phyloP scores from a whole-genome alignment of 1,139 yeast species.

The Suhomyces terraborum region DNA sequence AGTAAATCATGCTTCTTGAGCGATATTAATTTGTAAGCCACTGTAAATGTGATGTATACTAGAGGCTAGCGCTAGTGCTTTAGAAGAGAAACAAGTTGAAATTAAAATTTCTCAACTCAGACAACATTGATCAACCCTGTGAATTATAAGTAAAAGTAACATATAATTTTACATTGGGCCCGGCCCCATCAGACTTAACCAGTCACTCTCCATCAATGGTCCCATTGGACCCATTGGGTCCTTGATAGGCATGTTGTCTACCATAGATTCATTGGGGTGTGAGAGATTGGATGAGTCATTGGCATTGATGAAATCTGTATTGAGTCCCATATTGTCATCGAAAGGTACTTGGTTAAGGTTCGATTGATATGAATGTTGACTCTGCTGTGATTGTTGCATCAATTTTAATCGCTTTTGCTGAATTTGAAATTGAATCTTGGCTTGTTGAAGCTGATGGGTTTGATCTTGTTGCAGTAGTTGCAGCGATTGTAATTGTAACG shows the following conservation, averaged over 20 bases:
- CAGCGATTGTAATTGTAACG: background rate
- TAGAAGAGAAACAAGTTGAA: too few relatives aligned
- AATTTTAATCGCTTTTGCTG: conserved; percentile 20
- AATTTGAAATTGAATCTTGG: conserved; percentile 18
- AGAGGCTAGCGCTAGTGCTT: too few relatives aligned
- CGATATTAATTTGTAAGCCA: too few relatives aligned
- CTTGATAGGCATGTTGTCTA: conserved; percentile 9
- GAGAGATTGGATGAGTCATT: background rate
- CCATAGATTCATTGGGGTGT: background rate
- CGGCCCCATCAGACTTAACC: conserved; percentile 42
- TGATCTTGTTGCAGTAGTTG: background rate
- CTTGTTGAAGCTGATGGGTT: conserved; percentile 14
- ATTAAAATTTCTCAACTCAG: too few relatives aligned
- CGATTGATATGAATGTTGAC: background rate
- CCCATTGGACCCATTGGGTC: conserved; percentile 12
- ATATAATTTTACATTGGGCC: conserved; percentile 18
- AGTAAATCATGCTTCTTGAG: too few relatives aligned
- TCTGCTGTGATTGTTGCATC: conserved; percentile 18
- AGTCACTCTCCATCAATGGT: conserved; percentile 25
- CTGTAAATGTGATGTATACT: too few relatives aligned
- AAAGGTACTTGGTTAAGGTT: background rate
- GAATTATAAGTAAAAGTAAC: too few relatives aligned
- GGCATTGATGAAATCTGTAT: conserved; percentile 3
- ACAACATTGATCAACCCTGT: too few relatives aligned
- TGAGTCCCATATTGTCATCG: background rate